These are phyloP conservation scores for Pluteus cervinus DNA, from an alignment of 768 basidiomycete species.

Conservation along the genomic window DNA sequence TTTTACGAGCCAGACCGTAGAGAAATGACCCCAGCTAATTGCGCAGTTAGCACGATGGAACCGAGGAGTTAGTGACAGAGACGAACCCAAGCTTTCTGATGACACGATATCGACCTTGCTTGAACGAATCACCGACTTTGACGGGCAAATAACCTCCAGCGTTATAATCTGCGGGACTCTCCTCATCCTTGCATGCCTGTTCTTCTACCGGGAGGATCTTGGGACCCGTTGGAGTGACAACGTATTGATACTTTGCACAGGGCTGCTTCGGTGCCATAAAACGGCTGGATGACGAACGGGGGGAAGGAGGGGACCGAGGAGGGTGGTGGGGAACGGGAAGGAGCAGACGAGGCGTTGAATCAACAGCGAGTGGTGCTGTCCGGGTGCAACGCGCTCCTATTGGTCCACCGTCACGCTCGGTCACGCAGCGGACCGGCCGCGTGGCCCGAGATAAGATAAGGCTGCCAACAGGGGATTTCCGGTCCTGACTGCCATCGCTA, in stretches of 20 bases:
- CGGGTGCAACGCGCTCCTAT: slow-evolving; percentile 6
- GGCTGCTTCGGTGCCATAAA: slow-evolving; percentile 64
- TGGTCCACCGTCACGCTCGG: too few relatives aligned
- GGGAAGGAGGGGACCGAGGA: slow-evolving; percentile 5
- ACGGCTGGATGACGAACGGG: slow-evolving; percentile 5
- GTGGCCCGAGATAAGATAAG: too few relatives aligned
- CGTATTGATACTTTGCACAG: slow-evolving; percentile 72
- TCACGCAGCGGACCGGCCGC: too few relatives aligned
- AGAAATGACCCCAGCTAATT: slow-evolving; percentile 95
- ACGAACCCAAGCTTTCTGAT: slow-evolving; percentile 84
- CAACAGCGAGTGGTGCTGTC: slow-evolving; percentile 2
- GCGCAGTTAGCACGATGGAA: slow-evolving; percentile 10
- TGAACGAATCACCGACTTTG: slow-evolving; percentile 79
- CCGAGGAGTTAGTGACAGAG: slow-evolving; percentile 7
- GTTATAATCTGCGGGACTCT: slow-evolving; percentile 80
- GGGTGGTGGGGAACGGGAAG: slow-evolving; percentile 9
- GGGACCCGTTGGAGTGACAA: slow-evolving; percentile 57
- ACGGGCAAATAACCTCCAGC: slow-evolving; percentile 77
- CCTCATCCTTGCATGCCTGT: slow-evolving; percentile 66
- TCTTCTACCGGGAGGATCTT: slow-evolving; percentile 70
- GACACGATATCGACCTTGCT: slow-evolving; percentile 76
- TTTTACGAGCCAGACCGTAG: slow-evolving; percentile 88
- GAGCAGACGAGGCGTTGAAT: slow-evolving; percentile 8
- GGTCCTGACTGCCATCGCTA: too few relatives aligned
- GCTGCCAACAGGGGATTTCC: too few relatives aligned